Evolutionary conservation across 257 asterid genomes (phyloP).

Genomic region (Fraxinus cuspidata): DNA sequence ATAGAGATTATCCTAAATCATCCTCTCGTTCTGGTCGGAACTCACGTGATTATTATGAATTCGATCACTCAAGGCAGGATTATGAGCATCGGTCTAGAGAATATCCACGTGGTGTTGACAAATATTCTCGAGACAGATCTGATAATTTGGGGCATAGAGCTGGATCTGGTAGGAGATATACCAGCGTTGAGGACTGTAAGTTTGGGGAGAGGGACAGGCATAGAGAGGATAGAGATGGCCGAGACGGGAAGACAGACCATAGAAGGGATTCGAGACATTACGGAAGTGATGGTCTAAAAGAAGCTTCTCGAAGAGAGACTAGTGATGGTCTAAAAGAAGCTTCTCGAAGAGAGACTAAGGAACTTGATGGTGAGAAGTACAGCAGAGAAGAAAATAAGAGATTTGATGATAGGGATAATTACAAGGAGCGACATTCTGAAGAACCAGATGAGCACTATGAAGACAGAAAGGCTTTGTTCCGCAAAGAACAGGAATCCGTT

Average conservation of each 20-base stretch:
- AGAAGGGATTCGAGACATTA: slow-evolving; percentile 41
- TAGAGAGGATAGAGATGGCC: slow-evolving; percentile 51
- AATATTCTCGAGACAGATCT: slow-evolving; percentile 47
- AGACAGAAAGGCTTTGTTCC: slow-evolving; percentile 28
- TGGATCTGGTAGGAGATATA: slow-evolving; percentile 61
- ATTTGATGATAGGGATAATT: slow-evolving; percentile 34
- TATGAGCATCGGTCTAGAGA: slow-evolving; percentile 57
- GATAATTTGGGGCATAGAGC: slow-evolving; percentile 46
- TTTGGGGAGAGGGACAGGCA: slow-evolving; percentile 28
- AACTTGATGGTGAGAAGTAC: slow-evolving; percentile 37
- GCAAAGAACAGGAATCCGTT: slow-evolving; percentile 46
- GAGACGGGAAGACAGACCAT: slow-evolving; percentile 47
- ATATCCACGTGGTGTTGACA: slow-evolving; percentile 46
- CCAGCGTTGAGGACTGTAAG: slow-evolving; percentile 37
- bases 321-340: slow-evolving; percentile 48
- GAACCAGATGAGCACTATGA: slow-evolving; percentile 44
- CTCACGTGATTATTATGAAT: slow-evolving; percentile 38
- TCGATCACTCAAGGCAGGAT: slow-evolving; percentile 41
- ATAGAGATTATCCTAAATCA: slow-evolving; percentile 61
- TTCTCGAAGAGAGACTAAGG: slow-evolving; percentile 24
- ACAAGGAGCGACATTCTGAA: slow-evolving; percentile 39
- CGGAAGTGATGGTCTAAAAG: slow-evolving; percentile 45
- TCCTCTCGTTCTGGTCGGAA: slow-evolving; percentile 62
- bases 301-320: slow-evolving; percentile 43
- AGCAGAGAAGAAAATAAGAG: slow-evolving; percentile 50